These are phyloP conservation scores for Fusarium nodosum DNA, from an alignment of 2,329 filamentous ascomycete genomes.

Conservation along the genomic window DNA sequence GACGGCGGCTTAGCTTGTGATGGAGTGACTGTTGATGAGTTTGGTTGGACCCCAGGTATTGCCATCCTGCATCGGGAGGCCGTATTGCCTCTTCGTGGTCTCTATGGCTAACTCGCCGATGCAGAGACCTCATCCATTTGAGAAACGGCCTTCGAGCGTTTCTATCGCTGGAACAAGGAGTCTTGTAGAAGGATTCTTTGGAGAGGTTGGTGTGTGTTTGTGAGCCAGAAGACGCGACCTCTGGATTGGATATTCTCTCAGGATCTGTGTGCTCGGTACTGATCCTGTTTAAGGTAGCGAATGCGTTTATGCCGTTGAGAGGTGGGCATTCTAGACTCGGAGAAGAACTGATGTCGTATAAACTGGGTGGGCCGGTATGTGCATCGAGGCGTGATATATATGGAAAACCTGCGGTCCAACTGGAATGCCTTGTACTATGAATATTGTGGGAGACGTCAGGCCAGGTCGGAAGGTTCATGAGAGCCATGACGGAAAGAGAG, in stretches of 20 bases:
- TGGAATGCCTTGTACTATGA: conserved; percentile 56
- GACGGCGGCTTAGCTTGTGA: conserved; percentile 58
- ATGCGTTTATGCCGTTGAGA: conserved; percentile 52
- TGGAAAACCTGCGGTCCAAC: conserved; percentile 52
- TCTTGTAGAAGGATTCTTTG: conserved; percentile 18
- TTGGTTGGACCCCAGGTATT: conserved; percentile 18
- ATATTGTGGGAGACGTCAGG: conserved; percentile 56
- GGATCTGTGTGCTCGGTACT: conserved; percentile 21
- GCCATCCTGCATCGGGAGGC: conserved; percentile 10
- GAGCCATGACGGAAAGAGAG: conserved; percentile 54
- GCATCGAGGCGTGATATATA: conserved; percentile 11
- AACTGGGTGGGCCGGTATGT: conserved; percentile 6
- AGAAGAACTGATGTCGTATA: conserved; percentile 54
- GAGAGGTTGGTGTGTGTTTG: conserved; percentile 48
- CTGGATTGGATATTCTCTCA: conserved; percentile 5
- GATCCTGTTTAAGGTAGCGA: conserved; percentile 59
- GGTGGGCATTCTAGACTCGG: conserved; percentile 41
- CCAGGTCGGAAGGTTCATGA: conserved; percentile 51
- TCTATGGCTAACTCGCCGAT: conserved; percentile 66
- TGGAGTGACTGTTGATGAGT: conserved; percentile 15
- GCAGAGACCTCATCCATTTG: conserved; percentile 79
- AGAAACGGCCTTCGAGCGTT: conserved; percentile 68
- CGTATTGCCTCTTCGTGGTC: conserved; percentile 51
- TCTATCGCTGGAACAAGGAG: conserved; percentile 26
- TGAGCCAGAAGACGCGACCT: conserved; percentile 32